These are phyloP conservation scores for Saccharomycopsis guyanensis DNA, from an alignment of 805 yeast species.

Conservation along the genomic window DNA sequence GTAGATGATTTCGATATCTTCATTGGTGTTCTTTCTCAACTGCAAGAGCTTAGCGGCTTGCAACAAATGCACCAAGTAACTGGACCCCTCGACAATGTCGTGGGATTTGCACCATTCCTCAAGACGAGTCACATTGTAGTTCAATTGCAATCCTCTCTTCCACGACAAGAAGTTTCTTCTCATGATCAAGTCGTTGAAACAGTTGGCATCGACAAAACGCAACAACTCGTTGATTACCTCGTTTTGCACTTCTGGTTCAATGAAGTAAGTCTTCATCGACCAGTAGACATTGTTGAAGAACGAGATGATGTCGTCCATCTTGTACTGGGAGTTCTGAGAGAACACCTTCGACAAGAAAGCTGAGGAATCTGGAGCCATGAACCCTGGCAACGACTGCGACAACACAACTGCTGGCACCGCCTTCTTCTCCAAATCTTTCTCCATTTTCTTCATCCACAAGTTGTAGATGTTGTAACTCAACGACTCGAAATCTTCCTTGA, in stretches of 20 bases:
- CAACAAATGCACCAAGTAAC: slow-evolving; percentile 74
- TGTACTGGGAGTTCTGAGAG: slow-evolving; percentile 60
- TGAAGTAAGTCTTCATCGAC: slow-evolving; percentile 86
- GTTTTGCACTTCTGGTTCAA: slow-evolving; percentile 77
- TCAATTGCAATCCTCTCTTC: slow-evolving; percentile 96
- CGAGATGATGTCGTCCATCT: slow-evolving; percentile 90
- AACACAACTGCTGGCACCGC: slow-evolving; percentile 92
- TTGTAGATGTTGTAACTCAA: slow-evolving; percentile 90
- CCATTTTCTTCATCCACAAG: slow-evolving; percentile 95
- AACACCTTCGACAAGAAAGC: slow-evolving; percentile 82
- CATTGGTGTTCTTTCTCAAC: slow-evolving; percentile 79
- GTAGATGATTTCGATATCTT: slow-evolving; percentile 84
- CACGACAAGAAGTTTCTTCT: slow-evolving; percentile 90
- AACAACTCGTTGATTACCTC: slow-evolving; percentile 79
- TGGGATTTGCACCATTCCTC: slow-evolving; percentile 99
- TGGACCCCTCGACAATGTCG: slow-evolving; percentile 79
- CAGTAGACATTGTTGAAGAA: slow-evolving; percentile 86
- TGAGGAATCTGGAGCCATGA: slow-evolving; percentile 73
- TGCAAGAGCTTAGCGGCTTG: slow-evolving; percentile 93
- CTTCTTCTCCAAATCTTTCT: slow-evolving; percentile 81
- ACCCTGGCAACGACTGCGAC: slow-evolving; percentile 94
- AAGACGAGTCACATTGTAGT: slow-evolving; percentile 89
- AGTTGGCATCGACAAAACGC: slow-evolving; percentile 80
- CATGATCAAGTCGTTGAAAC: slow-evolving; percentile 94
- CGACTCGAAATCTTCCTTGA: slow-evolving; percentile 89